Evolutionary conservation across 2,329 filamentous ascomycete species (phyloP), one percentile per base, ranked within the genome.

Genomic region (Berkeleyomyces basicola): DNA sequence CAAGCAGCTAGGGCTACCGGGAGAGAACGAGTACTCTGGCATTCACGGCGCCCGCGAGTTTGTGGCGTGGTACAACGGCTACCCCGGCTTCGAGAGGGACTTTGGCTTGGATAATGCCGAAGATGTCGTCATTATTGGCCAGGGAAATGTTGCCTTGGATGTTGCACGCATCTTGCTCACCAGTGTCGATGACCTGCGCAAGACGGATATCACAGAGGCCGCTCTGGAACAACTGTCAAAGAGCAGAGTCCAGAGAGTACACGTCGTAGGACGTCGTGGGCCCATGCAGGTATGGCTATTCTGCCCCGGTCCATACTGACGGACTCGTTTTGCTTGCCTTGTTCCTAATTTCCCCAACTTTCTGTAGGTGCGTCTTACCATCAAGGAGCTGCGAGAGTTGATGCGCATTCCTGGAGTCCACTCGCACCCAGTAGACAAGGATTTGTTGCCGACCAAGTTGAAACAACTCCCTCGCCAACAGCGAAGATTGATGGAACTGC

Each of bases 61-160:
- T 71, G 93, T 99, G 1, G 93, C 91, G 16, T 99, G 93, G 93
- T 99, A 99, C 73, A 99, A 99, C 72, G 93, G 93, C 2, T 79
- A 96, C 2, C 93, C 93, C 0, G 88, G 95, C 68, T 81, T 86
- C 23, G 73, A 80, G 67, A 75, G 96, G 6, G 76, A 80, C n/a
- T 88, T 90, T 0, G 82, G 90, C 69, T 33, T 65, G 3, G 78
- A 97, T 36, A 81, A 83, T 0, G 77, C 78, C 7, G 87, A 87
- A 0, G 89, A 96, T 59, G 93, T 89, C 1, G 83, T 96, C 40
- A 80, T 99, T 58, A 84, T 99, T 66, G 93, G 93, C 1, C 92
- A 99, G 70, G 93, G 93, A 14, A 99, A 99, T 73, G 93, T 99
- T 7, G 93, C 93, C 0, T 77, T 99, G 58, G 93, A 99, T 71